These are phyloP conservation scores for Gracilaria gracilis DNA, from an alignment of 23 red algal species.

Conservation along the genomic window DNA sequence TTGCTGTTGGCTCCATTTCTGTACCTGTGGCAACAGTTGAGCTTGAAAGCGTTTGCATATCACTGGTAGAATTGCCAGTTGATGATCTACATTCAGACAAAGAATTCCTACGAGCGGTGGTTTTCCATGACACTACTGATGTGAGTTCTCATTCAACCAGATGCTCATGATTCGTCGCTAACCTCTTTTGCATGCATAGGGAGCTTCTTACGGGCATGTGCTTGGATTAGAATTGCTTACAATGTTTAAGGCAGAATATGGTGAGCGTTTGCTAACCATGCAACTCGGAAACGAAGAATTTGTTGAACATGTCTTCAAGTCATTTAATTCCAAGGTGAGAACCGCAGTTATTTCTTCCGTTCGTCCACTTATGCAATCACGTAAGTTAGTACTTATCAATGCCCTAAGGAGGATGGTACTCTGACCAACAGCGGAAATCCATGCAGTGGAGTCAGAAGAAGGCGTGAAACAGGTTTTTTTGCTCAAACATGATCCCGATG, in stretches of 20 bases:
- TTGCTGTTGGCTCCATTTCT: constrained; percentile 44
- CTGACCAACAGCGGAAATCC: neutral
- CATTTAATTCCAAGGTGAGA: constrained; percentile 45
- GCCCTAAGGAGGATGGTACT: neutral
- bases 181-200: neutral
- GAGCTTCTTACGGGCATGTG: constrained; percentile 57
- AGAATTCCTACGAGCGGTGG: constrained; percentile 42
- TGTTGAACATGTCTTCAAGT: constrained; percentile 64
- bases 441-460: constrained; percentile 43
- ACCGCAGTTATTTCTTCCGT: constrained; percentile 50
- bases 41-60: constrained; percentile 47
- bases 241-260: constrained; percentile 51
- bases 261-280: constrained; percentile 55
- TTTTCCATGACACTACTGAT: constrained; percentile 65
- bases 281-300: constrained; percentile 54
- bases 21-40: constrained; percentile 44
- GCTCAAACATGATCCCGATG: constrained; percentile 30
- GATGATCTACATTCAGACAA: constrained; percentile 1
- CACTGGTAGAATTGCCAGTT: constrained; percentile 38
- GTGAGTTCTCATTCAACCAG: neutral
- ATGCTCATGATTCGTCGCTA: neutral
- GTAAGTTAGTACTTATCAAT: constrained; percentile 34
- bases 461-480: constrained; percentile 44
- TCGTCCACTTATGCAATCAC: constrained; percentile 49
- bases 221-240: constrained; percentile 47